Evolutionary conservation across 2,329 filamentous ascomycete genomes (phyloP).

Genomic region (Nemania sp.): DNA sequence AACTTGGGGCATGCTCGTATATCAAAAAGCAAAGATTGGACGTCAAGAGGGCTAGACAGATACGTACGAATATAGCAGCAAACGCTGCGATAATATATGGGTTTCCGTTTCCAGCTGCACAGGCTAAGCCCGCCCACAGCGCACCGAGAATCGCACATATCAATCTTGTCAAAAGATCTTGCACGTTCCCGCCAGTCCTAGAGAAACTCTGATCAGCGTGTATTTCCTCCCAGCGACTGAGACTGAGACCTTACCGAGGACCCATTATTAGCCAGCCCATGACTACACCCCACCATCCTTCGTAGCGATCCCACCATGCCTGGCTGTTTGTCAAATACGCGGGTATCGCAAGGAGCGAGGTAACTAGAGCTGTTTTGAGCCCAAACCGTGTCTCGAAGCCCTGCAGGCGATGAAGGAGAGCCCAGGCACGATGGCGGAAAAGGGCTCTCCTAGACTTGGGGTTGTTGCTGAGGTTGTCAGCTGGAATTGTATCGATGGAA

Average conservation of each 20-base stretch:
- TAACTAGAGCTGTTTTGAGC: conserved; percentile 57
- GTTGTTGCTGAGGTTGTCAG: conserved; percentile 43
- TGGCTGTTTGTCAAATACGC: conserved; percentile 52
- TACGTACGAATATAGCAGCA: conserved; percentile 49
- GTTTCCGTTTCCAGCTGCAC: conserved; percentile 54
- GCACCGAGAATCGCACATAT: conserved; percentile 55
- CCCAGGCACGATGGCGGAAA: conserved; percentile 53
- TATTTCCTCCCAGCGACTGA: neutral
- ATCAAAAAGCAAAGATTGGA: neutral
- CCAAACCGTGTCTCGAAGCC: conserved; percentile 62
- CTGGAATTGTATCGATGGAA: conserved; percentile 45
- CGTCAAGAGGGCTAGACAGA: neutral
- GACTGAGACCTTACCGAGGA: conserved; percentile 42
- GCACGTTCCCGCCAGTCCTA: conserved; percentile 59
- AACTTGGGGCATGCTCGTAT: too few relatives aligned
- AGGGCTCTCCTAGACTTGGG: conserved; percentile 42
- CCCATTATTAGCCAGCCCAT: conserved; percentile 61
- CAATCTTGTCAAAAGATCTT: conserved; percentile 58
- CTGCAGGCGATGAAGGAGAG: conserved; percentile 54
- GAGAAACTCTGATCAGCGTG: neutral
- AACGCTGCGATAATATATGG: conserved; percentile 60
- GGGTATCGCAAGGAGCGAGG: conserved; percentile 55
- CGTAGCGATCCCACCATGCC: conserved; percentile 58
- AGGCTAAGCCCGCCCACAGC: conserved; percentile 57
- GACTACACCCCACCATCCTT: conserved; percentile 62